phyloP scores from a whole-genome alignment of 2,329 filamentous ascomycete species.

The Curvularia sp. region DNA sequence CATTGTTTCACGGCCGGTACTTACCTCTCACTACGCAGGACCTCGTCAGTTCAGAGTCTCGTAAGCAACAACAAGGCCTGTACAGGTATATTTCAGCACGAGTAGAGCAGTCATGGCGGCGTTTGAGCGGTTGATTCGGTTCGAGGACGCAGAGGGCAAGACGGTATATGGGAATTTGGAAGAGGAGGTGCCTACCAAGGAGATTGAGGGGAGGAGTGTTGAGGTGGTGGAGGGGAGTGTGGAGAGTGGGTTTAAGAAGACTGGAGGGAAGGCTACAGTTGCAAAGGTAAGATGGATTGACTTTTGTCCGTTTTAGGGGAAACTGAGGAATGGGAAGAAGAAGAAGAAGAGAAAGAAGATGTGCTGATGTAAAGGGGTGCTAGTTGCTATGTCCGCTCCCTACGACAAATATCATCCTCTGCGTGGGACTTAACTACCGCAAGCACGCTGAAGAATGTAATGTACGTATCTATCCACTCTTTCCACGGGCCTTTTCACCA shows the following conservation, averaged over 20 bases:
- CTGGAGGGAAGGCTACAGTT: constrained; percentile 34
- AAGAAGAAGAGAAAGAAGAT: neutral
- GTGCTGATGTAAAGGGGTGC: neutral
- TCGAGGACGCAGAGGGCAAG: constrained; percentile 40
- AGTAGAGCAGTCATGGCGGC: constrained; percentile 26
- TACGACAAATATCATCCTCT: constrained; percentile 40
- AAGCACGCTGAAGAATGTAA: constrained; percentile 45
- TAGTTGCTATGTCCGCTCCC: constrained; percentile 40
- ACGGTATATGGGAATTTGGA: constrained; percentile 42
- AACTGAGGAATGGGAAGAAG: too few relatives aligned
- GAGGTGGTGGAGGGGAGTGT: constrained; percentile 41
- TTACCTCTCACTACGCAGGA: neutral
- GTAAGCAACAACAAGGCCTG: neutral
- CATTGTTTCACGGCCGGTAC: neutral
- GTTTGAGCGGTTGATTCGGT: constrained; percentile 47
- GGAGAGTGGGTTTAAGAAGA: constrained; percentile 40
- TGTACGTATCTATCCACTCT: constrained; percentile 21
- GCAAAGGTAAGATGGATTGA: constrained; percentile 22
- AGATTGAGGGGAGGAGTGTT: constrained; percentile 42
- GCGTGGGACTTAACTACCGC: constrained; percentile 48
- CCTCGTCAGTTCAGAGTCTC: neutral
- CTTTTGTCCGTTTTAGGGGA: too few relatives aligned
- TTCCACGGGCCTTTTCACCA: too few relatives aligned
- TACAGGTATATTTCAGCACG: constrained; percentile 3
- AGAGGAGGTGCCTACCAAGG: constrained; percentile 36